These are phyloP conservation scores for Populus hybrid DNA, from an alignment of 441 rosid genomes.

Conservation along the genomic window DNA sequence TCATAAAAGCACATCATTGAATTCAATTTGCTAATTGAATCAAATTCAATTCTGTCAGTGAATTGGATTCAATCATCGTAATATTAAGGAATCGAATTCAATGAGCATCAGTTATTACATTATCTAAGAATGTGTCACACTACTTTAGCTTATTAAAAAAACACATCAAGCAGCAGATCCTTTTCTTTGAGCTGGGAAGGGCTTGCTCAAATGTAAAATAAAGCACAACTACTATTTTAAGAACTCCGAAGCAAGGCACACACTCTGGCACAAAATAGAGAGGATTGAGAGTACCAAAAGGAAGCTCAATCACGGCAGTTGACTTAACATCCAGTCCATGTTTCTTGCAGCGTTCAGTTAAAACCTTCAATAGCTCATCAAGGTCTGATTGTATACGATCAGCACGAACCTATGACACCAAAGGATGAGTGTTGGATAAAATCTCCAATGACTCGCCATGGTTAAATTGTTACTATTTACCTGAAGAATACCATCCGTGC, in stretches of 20 bases:
- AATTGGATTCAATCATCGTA: neutral
- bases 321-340: slow-evolving; percentile 81
- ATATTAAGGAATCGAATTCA: neutral
- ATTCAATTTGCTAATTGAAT: neutral
- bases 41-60: neutral
- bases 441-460: slow-evolving; percentile 12
- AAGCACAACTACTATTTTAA: neutral
- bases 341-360: slow-evolving; percentile 81
- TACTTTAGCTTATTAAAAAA: neutral
- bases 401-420: slow-evolving; percentile 77
- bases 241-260: neutral
- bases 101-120: neutral
- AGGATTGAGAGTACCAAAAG: slow-evolving; percentile 51
- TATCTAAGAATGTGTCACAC: neutral
- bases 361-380: slow-evolving; percentile 81
- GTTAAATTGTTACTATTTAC: slow-evolving; percentile 36
- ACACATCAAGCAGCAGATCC: neutral
- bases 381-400: slow-evolving; percentile 94
- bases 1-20: neutral
- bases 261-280: neutral
- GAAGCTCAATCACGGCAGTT: slow-evolving; percentile 81
- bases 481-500: slow-evolving; percentile 97
- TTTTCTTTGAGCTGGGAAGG: neutral
- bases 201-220: neutral
- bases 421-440: slow-evolving; percentile 18